Conservation (phyloP, 441 rosid genomes). For the Sinapis alba region DNA sequence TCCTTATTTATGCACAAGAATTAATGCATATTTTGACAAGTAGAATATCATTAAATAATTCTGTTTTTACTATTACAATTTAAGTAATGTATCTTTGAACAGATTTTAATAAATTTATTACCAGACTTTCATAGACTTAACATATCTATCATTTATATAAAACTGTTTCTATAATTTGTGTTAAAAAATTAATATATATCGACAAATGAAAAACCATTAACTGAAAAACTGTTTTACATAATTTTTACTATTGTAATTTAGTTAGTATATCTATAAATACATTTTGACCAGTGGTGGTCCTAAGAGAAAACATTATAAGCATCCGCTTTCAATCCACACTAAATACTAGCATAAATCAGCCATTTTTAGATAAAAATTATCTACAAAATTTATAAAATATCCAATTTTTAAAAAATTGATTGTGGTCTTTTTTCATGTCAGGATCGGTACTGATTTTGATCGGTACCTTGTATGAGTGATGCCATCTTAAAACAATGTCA, state of each 20-base stretch:
- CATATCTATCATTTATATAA: background rate
- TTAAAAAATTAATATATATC: background rate
- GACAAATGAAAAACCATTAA: background rate
- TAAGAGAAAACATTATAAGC: no score
- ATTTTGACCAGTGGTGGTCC: no score
- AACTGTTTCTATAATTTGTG: background rate
- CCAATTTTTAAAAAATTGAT: no score
- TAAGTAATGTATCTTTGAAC: background rate
- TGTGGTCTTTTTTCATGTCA: no score
- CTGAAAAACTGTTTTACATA: background rate
- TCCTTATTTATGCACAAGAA: background rate
- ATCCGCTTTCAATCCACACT: no score
- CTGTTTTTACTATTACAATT: background rate
- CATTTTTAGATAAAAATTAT: no score
- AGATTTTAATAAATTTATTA: background rate
- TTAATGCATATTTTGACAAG: background rate
- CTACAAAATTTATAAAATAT: no score
- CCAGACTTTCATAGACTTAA: background rate
- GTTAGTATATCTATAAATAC: background rate
- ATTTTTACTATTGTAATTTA: no score
- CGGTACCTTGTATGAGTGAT: background rate
- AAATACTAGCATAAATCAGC: no score
- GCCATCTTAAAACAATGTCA: background rate
- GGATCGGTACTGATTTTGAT: no score
- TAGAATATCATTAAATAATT: background rate